Evolutionary conservation across 257 asterid species (phyloP).

Genomic region (Penstemon eatonii): DNA sequence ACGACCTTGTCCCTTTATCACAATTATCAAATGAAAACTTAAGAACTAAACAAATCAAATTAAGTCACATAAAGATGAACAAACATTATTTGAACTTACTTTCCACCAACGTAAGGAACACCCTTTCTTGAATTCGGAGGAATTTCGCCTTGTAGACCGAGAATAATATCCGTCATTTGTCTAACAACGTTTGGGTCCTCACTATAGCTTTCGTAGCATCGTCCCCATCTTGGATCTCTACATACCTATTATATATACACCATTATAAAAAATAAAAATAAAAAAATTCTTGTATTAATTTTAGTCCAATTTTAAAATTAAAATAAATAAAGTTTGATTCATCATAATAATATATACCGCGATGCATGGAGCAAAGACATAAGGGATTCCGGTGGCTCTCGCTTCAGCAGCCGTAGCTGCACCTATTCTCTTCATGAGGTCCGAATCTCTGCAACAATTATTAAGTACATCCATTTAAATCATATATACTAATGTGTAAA

Average conservation of each 20-base stretch:
- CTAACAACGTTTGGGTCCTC: slow-evolving; percentile 18
- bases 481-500: too few relatives aligned
- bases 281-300: background rate
- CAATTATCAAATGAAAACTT: too few relatives aligned
- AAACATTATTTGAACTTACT: background rate
- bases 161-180: slow-evolving; percentile 24
- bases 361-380: slow-evolving; percentile 18
- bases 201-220: slow-evolving; percentile 21
- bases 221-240: slow-evolving; percentile 31
- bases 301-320: background rate
- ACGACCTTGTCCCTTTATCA: slow-evolving; percentile 21
- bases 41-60: background rate
- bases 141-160: slow-evolving; percentile 24
- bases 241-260: background rate
- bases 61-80: background rate
- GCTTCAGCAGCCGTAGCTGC: slow-evolving; percentile 17
- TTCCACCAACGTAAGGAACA: slow-evolving; percentile 19
- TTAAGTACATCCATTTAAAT: too few relatives aligned
- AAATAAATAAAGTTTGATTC: background rate
- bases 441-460: slow-evolving; percentile 13
- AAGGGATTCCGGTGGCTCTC: slow-evolving; percentile 19
- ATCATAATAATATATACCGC: slow-evolving; percentile 2
- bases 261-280: too few relatives aligned
- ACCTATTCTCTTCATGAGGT: slow-evolving; percentile 12
- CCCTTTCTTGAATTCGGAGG: background rate